Base-by-base conservation (phyloP, 768 basidiomycete genomes). In the Boletus pseudo-olivaceus region DNA sequence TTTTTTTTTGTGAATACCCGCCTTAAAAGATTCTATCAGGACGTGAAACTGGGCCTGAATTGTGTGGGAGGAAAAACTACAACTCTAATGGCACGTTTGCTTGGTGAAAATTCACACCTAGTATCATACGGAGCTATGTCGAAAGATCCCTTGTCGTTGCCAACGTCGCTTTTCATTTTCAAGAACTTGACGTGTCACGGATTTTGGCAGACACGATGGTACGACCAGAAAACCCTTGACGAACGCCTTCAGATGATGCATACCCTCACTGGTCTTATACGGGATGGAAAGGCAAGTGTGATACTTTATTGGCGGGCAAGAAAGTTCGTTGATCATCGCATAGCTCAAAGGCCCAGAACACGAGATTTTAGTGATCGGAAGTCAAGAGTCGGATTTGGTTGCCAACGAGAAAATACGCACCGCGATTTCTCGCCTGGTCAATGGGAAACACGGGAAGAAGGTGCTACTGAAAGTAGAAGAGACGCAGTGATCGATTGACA, bases 41-140 rank as follows among this genome's bases (percentile, higher is more conserved):
- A 62, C 14, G 75, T 82, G 26, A 70, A 68, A 20, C 68, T 85
- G 5, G 77, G 75, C 7, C 72, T 85, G 23, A 84, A 84, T 59
- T 83, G 83, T 57, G 77, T 84, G 7, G 70, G 89, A 29, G 91
- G 93, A 0, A 77, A 78, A 47, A 76, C 83, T 41, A 90, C 90
- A 0, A 82, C 81, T 0, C 61, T 75, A 7, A 90, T 93, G 89
- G 76, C 81, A 1, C 78, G 82, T 47, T 72, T 88, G 8, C 74
- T 95, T 0, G 86, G 85, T 26, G 71, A 76, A 40, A 73, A 87
- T 59, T 83, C 86, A 3, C 87, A 88, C 58, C 77, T 93, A 12
- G 85, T 93, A 8, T 90, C 93, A 0, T 95, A 94, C 51, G 93
- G 93, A 29, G 91, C 88, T 6, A 94, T 95, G 92, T 88, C 92